Conservation (phyloP, 2,329 filamentous ascomycete species). For the Tothia fuscella region DNA sequence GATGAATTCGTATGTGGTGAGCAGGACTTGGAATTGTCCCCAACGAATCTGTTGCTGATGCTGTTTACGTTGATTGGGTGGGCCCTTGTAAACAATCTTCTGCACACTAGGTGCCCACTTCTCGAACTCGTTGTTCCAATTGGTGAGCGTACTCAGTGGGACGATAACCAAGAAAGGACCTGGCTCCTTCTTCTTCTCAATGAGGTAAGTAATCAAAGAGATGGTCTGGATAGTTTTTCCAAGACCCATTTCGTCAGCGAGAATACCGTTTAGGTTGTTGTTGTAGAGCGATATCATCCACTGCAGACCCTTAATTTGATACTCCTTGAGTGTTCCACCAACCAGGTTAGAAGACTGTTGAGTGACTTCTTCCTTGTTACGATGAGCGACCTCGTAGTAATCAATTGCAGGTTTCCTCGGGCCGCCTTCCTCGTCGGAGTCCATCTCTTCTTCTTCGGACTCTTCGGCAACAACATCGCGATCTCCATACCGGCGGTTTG, state of each 20-base stretch:
- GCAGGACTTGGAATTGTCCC: slow-evolving; percentile 86
- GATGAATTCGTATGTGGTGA: slow-evolving; percentile 98
- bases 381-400: slow-evolving; percentile 97
- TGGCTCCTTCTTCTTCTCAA: slow-evolving; percentile 84
- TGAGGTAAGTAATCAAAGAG: slow-evolving; percentile 91
- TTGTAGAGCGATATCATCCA: slow-evolving; percentile 99
- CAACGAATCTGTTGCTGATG: slow-evolving; percentile 91
- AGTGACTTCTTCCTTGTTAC: slow-evolving; percentile 82
- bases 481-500: slow-evolving; percentile 66
- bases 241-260: slow-evolving; percentile 98
- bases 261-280: slow-evolving; percentile 98
- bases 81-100: slow-evolving; percentile 93
- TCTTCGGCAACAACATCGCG: slow-evolving; percentile 40
- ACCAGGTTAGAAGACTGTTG: slow-evolving; percentile 76
- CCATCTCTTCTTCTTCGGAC: slow-evolving; percentile 49
- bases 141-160: slow-evolving; percentile 89
- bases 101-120: slow-evolving; percentile 88
- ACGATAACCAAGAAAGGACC: slow-evolving; percentile 96
- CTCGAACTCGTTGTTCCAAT: slow-evolving; percentile 98
- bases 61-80: slow-evolving; percentile 73
- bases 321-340: slow-evolving; percentile 88
- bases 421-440: slow-evolving; percentile 56
- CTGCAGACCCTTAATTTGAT: slow-evolving; percentile 94
- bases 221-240: slow-evolving; percentile 99
- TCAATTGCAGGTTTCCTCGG: slow-evolving; percentile 71